Evolutionary conservation across 2,329 filamentous ascomycete genomes (phyloP).

Genomic region (Scytalidium lignicola): DNA sequence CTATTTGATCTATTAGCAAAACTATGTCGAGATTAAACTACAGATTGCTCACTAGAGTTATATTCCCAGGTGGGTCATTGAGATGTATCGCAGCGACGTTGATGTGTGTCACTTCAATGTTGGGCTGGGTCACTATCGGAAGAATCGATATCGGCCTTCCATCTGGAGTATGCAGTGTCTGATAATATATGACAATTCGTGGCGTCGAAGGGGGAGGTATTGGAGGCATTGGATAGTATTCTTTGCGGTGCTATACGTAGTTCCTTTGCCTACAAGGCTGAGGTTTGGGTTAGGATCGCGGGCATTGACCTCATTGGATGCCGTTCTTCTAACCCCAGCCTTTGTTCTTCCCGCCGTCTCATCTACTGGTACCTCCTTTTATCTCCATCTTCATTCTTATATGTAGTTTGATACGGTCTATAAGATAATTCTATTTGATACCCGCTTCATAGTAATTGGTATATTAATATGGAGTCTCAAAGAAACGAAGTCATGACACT

Average conservation of each 20-base stretch:
- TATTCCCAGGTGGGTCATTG: constrained; percentile 55
- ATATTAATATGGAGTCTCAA: no score
- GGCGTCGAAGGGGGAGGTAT: constrained; percentile 20
- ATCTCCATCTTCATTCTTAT: no score
- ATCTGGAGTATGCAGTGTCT: constrained; percentile 55
- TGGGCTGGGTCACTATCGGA: constrained; percentile 40
- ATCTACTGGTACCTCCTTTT: no score
- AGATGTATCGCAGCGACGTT: constrained; percentile 85
- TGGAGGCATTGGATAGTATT: constrained; percentile 21
- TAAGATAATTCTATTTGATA: no score
- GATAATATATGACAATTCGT: constrained; percentile 54
- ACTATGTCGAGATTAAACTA: constrained; percentile 73
- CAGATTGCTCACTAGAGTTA: constrained; percentile 45
- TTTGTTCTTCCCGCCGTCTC: no score
- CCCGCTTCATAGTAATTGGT: no score
- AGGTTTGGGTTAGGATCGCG: background rate
- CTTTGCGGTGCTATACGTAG: background rate
- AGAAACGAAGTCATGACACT: no score
- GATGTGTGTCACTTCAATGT: constrained; percentile 69
- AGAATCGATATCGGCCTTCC: constrained; percentile 54
- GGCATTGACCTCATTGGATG: background rate
- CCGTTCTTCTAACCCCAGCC: background rate
- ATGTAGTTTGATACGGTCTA: no score
- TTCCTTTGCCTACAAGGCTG: background rate
- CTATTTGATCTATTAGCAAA: constrained; percentile 42